These are phyloP conservation scores for Colletotrichum navitas DNA, from an alignment of 2,329 filamentous ascomycete genomes.

Conservation along the genomic window DNA sequence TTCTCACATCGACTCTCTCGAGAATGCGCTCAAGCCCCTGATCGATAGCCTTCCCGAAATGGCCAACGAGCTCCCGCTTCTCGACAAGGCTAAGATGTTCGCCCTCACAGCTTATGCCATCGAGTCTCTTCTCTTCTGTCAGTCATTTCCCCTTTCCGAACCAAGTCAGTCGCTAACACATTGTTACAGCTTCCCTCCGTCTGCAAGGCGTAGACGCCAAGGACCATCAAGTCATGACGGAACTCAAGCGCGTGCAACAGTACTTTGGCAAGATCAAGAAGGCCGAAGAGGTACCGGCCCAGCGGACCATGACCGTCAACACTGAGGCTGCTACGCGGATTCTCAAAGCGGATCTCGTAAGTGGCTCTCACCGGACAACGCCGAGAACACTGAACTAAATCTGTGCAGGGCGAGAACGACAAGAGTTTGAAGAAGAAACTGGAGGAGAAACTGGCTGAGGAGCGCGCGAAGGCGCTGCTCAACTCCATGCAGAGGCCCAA, in stretches of 20 bases:
- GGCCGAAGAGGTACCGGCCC: slow-evolving; percentile 72
- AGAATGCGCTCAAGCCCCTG: slow-evolving; percentile 80
- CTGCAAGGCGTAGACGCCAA: slow-evolving; percentile 86
- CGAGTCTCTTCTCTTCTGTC: slow-evolving; percentile 90
- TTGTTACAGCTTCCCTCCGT: slow-evolving; percentile 74
- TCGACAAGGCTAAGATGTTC: slow-evolving; percentile 95
- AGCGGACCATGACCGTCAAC: slow-evolving; percentile 70
- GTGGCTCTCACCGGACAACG: slow-evolving; percentile 44
- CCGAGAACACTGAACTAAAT: not conserved
- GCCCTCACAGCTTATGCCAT: slow-evolving; percentile 90
- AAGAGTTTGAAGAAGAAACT: slow-evolving; percentile 65
- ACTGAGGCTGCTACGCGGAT: slow-evolving; percentile 85
- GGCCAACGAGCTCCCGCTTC: slow-evolving; percentile 84
- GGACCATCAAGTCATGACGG: slow-evolving; percentile 85
- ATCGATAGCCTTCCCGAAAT: slow-evolving; percentile 75
- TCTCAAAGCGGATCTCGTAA: slow-evolving; percentile 82
- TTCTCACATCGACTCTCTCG: slow-evolving; percentile 82
- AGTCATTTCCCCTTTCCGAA: slow-evolving; percentile 45
- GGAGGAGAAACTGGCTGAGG: slow-evolving; percentile 68
- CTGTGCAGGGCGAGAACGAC: slow-evolving; percentile 59
- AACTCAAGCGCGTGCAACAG: slow-evolving; percentile 87
- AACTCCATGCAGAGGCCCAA: slow-evolving; percentile 60
- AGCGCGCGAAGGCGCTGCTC: slow-evolving; percentile 65
- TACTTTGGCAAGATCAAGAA: slow-evolving; percentile 94
- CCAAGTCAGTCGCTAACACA: slow-evolving; percentile 16